Percentiles rank a stretch among this genome's conserved stretches.
These are phyloP conservation scores for Chlamydomonas sp. DNA, from an alignment of 139 green algal species.

Conservation along the genomic window DNA sequence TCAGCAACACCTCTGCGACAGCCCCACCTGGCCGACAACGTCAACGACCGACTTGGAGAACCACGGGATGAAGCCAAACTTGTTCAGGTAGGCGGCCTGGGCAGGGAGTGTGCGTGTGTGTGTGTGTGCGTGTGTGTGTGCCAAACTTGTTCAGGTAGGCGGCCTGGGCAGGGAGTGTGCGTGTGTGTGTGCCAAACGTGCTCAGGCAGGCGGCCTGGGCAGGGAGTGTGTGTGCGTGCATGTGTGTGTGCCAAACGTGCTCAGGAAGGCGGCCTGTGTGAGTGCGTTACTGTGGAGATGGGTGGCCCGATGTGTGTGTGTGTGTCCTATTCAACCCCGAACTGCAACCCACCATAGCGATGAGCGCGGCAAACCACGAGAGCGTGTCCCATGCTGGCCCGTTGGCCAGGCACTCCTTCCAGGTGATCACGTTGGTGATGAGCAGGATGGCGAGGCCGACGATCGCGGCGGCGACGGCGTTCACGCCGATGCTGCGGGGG, in stretches of 20 bases:
- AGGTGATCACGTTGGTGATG: slow-evolving; percentile 72
- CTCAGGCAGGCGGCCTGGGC: slow-evolving; percentile 92
- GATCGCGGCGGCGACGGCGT: slow-evolving; percentile 91
- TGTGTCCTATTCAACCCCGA: no score
- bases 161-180: no score
- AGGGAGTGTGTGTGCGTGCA: no score
- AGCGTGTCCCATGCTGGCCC: slow-evolving; percentile 95
- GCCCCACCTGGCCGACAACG: slow-evolving; percentile 51
- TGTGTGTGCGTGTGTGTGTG: no score
- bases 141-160: slow-evolving; percentile 96
- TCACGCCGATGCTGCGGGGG: slow-evolving; percentile 78
- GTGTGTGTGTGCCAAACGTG: slow-evolving; percentile 92
- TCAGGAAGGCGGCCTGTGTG: slow-evolving; percentile 87
- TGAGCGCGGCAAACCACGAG: slow-evolving; percentile 98
- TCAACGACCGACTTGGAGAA: slow-evolving; percentile 84
- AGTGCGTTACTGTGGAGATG: no score
- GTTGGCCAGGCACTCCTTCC: slow-evolving; percentile 61
- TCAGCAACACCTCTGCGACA: no score
- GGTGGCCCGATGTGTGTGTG: no score
- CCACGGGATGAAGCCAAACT: slow-evolving; percentile 95
- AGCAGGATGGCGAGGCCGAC: slow-evolving; percentile 90
- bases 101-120: no score
- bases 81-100: slow-evolving; percentile 93
- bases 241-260: slow-evolving; percentile 95
- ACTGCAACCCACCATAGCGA: no score